These are phyloP conservation scores for Strigomonas culicis DNA, from an alignment of 208 protist species.

Conservation along the genomic window DNA sequence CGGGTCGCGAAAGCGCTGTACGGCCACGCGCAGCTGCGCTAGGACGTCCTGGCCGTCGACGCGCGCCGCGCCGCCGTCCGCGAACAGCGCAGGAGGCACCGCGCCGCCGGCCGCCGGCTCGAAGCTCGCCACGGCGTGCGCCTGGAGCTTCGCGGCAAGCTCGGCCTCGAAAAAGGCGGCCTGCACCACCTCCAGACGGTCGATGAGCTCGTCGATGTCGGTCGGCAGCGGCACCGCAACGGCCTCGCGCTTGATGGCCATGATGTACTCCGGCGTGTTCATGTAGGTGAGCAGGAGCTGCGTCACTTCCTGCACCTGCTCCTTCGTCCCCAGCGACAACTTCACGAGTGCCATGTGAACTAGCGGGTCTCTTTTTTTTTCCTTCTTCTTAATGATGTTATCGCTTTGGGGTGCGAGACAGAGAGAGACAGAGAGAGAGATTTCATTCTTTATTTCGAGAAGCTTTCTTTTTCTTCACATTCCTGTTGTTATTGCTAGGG, in stretches of 20 bases:
- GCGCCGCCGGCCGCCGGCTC: not conserved
- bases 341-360: not conserved
- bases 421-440: not conserved
- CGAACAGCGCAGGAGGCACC: not conserved
- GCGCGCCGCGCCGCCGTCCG: not conserved
- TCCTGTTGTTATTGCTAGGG: too few relatives aligned
- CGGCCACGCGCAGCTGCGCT: slow-evolving; percentile 41
- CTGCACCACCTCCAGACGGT: slow-evolving; percentile 61
- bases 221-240: slow-evolving; percentile 25
- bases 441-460: not conserved
- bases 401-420: not conserved
- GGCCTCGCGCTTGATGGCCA: slow-evolving; percentile 25
- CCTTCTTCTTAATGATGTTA: not conserved
- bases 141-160: slow-evolving; percentile 9
- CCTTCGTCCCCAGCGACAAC: too few relatives aligned
- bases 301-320: slow-evolving; percentile 27
- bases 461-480: not conserved
- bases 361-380: slow-evolving; percentile 3
- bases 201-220: slow-evolving; percentile 43
- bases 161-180: slow-evolving; percentile 33
- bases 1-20: slow-evolving; percentile 46
- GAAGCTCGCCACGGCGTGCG: not conserved
- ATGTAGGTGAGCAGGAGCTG: slow-evolving; percentile 44
- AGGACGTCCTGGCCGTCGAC: slow-evolving; percentile 35
- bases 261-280: slow-evolving; percentile 33